Conservation (phyloP, 2,329 filamentous ascomycete genomes). For the Alternaria sp. region DNA sequence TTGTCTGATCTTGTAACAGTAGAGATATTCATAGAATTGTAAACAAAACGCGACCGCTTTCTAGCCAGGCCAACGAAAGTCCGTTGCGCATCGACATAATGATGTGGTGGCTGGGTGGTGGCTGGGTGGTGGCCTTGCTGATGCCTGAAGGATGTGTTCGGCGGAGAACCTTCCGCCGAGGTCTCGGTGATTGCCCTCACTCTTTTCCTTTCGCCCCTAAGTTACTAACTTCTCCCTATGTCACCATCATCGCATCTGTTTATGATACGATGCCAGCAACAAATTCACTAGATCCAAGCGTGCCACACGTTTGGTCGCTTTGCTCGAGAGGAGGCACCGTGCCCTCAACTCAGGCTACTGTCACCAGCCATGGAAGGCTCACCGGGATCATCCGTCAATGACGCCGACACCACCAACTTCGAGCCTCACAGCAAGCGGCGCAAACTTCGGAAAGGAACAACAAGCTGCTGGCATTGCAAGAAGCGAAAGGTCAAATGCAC, state of each 20-base stretch:
- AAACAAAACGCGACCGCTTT: background rate
- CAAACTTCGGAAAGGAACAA: slow-evolving; percentile 31
- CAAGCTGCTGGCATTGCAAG: slow-evolving; percentile 35
- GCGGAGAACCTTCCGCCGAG: background rate
- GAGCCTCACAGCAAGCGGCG: slow-evolving; percentile 18
- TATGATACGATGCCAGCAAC: background rate
- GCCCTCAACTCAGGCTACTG: background rate
- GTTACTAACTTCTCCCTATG: background rate
- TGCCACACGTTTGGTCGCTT: background rate
- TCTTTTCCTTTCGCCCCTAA: background rate
- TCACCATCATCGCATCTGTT: background rate
- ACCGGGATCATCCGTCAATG: background rate
- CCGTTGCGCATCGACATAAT: background rate
- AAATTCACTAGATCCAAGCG: background rate
- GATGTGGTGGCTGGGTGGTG: background rate
- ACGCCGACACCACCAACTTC: background rate
- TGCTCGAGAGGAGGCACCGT: background rate
- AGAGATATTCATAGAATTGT: background rate
- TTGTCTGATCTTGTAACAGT: background rate
- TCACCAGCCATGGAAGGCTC: background rate
- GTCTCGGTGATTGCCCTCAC: background rate
- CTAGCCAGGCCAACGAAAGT: background rate
- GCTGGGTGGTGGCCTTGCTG: background rate
- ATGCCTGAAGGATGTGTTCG: background rate
- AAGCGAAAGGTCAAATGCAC: slow-evolving; percentile 28